Evolutionary conservation across 306 rosid genomes (phyloP), one percentile per base, ranked within the genome.

Genomic region (Acmispon strigosus): DNA sequence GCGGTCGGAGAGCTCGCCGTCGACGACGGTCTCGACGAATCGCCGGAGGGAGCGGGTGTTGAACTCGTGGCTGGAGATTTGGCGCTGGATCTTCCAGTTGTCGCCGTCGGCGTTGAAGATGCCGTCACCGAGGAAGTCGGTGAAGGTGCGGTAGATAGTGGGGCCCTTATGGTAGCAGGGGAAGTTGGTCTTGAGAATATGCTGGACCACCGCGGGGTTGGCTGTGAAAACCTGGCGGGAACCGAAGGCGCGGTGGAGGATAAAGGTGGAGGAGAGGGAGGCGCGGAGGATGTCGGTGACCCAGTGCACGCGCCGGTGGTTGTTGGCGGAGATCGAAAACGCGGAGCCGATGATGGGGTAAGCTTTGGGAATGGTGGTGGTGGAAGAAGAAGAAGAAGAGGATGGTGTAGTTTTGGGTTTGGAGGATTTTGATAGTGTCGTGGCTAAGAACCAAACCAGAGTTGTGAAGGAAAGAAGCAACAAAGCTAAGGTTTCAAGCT

Each of bases 151-250:
- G 13, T 70, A 22, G 4, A 68, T 10, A 8, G 36, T 4, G 1
- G 10, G 29, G 42, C 96, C 92, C 7, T 92, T 92, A 1, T 27
- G 72, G 79, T 87, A 92, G 55, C 22, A 27, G 3, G 79, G 78
- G 82, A 89, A 92, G 54, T 80, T 66, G 55, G 86, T 68, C 62
- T 85, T 88, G 77, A 92, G 96, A 27, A 92, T 80, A 67, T 87
- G 90, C 0, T 84, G 90, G 47, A 92, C 95, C 0, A 80, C 84
- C 15, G 81, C 51, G 12, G 95, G 95, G 57, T 87, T 81, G 3
- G 84, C 89, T 0, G 95, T 87, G 74, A 86, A 37, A 18, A 87
- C 51, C 10, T 80, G 80, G 34, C 76, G 84, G 6, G 62, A 61
- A 52, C 81, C 81, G 16, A 76, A 49, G 19, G 74, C 45, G 4